A percentile compares a stretch with the other conserved stretches of the same genome.
Conservation (phyloP, 768 basidiomycete genomes). For the Pholiota microspora region DNA sequence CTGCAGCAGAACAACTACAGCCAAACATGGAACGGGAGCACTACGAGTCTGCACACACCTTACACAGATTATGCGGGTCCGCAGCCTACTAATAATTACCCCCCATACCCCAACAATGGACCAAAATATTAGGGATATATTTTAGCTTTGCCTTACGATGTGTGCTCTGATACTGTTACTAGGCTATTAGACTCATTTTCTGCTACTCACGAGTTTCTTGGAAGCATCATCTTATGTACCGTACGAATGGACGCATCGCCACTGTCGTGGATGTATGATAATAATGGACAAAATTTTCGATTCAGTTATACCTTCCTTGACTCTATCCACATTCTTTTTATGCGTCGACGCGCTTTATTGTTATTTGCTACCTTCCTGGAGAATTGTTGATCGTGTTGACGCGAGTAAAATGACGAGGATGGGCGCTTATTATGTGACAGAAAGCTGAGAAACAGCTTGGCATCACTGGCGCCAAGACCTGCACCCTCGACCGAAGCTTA, state of each 20-base stretch:
- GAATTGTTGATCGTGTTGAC: neutral
- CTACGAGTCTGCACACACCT: slow-evolving; percentile 38
- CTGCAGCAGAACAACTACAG: slow-evolving; percentile 59
- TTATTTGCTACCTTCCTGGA: neutral
- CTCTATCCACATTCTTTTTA: neutral
- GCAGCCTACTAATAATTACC: neutral
- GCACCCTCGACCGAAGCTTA: too few relatives aligned
- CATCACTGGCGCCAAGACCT: too few relatives aligned
- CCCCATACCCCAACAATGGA: slow-evolving; percentile 3
- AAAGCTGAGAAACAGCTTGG: neutral
- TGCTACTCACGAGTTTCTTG: neutral
- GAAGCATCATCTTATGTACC: neutral
- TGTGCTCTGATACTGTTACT: neutral
- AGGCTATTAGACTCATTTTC: neutral
- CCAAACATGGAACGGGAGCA: slow-evolving; percentile 57
- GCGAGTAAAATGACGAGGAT: neutral
- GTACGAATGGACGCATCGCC: neutral
- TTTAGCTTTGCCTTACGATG: neutral
- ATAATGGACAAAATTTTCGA: neutral
- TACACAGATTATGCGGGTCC: slow-evolving; percentile 27
- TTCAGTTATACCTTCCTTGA: neutral
- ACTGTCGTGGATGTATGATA: neutral
- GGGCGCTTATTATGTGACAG: neutral
- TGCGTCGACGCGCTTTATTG: neutral
- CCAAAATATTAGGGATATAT: neutral